Conservation (phyloP, 2,329 filamentous ascomycete species). For the Diatrype stigma region DNA sequence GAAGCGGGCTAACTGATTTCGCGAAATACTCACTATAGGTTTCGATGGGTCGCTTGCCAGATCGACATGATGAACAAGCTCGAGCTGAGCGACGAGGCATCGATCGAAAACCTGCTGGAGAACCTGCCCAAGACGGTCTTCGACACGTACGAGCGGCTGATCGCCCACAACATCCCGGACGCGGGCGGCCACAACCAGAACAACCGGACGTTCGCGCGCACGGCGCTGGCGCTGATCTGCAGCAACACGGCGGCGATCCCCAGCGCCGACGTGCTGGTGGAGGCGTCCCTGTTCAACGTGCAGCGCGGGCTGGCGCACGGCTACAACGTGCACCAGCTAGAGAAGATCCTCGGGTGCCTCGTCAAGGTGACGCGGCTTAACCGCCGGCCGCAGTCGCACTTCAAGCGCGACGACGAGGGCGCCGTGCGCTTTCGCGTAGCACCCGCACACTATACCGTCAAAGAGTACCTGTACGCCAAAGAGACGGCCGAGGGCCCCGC, state of each 20-base stretch:
- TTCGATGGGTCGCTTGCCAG: constrained; percentile 24
- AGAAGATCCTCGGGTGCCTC: constrained; percentile 19
- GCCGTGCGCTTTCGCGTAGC: constrained; percentile 9
- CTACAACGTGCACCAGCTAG: constrained; percentile 12
- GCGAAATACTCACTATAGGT: constrained; percentile 12
- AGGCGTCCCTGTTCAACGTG: constrained; percentile 20
- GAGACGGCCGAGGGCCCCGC: constrained; percentile 10
- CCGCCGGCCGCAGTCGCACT: constrained; percentile 2
- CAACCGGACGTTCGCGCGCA: constrained; percentile 18
- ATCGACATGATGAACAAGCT: constrained; percentile 18
- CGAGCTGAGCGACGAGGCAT: constrained; percentile 6
- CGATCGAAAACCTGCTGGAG: constrained; percentile 9
- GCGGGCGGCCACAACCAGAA: neutral
- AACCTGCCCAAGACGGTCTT: constrained; percentile 20
- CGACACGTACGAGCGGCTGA: constrained; percentile 22
- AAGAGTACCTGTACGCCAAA: constrained; percentile 20
- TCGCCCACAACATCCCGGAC: constrained; percentile 10
- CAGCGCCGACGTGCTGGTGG: constrained; percentile 20
- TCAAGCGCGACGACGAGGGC: constrained; percentile 10
- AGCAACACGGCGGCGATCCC: constrained; percentile 17
- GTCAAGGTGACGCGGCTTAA: constrained; percentile 14
- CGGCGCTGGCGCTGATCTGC: constrained; percentile 23
- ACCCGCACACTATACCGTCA: constrained; percentile 24
- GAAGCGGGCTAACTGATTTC: neutral
- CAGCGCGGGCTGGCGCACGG: constrained; percentile 9